These are phyloP conservation scores for Inga oerstediana DNA, from an alignment of 306 rosid species.

Conservation along the genomic window DNA sequence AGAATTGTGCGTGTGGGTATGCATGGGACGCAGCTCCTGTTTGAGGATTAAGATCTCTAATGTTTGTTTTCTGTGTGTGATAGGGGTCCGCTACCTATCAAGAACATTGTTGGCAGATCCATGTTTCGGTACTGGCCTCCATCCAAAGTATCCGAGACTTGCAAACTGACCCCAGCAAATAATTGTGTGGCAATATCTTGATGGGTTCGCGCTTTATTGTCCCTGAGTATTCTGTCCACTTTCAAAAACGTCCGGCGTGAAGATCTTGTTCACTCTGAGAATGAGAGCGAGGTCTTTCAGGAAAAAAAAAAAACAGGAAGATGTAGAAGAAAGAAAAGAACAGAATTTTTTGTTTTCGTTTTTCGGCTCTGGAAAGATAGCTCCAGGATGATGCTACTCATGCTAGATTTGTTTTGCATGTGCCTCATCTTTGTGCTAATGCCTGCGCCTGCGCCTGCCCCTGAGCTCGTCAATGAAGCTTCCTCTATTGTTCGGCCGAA, in stretches of 20 bases:
- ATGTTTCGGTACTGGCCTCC: slow-evolving; percentile 97
- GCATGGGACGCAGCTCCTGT: background rate
- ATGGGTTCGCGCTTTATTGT: slow-evolving; percentile 29
- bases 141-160: slow-evolving; percentile 58
- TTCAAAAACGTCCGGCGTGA: slow-evolving; percentile 34
- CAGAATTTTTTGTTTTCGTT: background rate
- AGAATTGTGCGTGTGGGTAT: background rate
- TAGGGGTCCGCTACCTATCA: slow-evolving; percentile 97
- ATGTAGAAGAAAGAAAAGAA: background rate
- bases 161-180: slow-evolving; percentile 34
- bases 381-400: background rate
- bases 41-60: slow-evolving; percentile 24
- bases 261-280: slow-evolving; percentile 30
- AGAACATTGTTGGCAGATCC: slow-evolving; percentile 91
- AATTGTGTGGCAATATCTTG: slow-evolving; percentile 62
- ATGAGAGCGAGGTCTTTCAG: background rate
- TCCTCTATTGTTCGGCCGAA: background rate
- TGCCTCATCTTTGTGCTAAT: background rate
- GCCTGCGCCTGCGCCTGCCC: slow-evolving; percentile 4
- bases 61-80: slow-evolving; percentile 23
- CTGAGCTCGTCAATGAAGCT: slow-evolving; percentile 20
- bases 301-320: background rate
- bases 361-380: background rate
- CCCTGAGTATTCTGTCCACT: slow-evolving; percentile 20
- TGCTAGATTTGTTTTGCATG: slow-evolving; percentile 22